A percentile compares a stretch with the other conserved stretches of the same genome.
Conservation (phyloP, 495 filamentous ascomycete genomes). For the Trichoderma orchidacearum region DNA sequence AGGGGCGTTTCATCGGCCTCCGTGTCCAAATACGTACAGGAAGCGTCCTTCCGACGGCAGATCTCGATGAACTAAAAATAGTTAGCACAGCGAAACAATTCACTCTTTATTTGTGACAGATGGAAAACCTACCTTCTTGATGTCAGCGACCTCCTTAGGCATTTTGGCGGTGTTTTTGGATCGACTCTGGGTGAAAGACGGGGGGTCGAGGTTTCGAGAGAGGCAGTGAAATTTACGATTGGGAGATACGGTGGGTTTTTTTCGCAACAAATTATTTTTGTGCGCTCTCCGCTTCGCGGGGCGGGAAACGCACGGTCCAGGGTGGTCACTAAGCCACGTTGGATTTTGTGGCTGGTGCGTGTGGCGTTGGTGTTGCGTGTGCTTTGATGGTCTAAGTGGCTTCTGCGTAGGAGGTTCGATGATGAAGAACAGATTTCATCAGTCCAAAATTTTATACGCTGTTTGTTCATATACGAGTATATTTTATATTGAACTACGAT, state of each 20-base stretch:
- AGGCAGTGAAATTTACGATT: constrained; percentile 14
- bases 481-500: no score
- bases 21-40: constrained; percentile 49
- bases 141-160: constrained; percentile 96
- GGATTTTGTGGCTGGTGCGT: neutral
- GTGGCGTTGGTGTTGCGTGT: neutral
- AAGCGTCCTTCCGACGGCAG: constrained; percentile 96
- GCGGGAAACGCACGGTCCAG: constrained; percentile 4
- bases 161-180: constrained; percentile 43
- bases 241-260: neutral
- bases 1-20: constrained; percentile 1
- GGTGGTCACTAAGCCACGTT: neutral
- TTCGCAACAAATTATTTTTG: neutral
- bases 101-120: neutral
- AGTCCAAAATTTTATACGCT: no score
- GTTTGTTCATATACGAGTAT: no score
- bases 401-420: neutral
- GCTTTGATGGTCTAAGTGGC: neutral
- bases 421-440: neutral
- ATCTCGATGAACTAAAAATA: constrained; percentile 88
- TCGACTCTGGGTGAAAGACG: constrained; percentile 13
- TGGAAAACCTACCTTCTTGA: constrained; percentile 57
- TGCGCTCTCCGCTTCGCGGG: constrained; percentile 10
- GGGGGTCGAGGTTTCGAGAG: constrained; percentile 8
- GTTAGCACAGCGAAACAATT: constrained; percentile 12